Percentiles rank a stretch among this genome's conserved stretches.
Conservation (phyloP, 2,329 filamentous ascomycete genomes). For the Immersiporthe knoxdaviesiana region DNA sequence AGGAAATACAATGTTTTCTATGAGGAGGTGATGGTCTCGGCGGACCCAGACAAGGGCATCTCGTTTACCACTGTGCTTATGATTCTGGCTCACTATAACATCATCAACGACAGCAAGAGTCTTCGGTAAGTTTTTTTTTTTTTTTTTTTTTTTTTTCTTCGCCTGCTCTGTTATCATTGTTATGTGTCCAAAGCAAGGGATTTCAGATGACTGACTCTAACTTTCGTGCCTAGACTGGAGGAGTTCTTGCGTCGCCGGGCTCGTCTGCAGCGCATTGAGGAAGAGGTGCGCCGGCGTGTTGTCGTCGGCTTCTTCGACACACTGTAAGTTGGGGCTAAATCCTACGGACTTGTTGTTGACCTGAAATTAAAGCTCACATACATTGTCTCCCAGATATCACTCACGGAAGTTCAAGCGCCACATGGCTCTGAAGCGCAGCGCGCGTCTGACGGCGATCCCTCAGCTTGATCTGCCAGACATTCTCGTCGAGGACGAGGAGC, state of each 20-base stretch:
- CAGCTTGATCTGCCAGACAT: constrained; percentile 88
- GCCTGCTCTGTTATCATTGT: not conserved
- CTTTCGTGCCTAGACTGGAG: constrained; percentile 66
- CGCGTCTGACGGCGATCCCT: constrained; percentile 77
- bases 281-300: constrained; percentile 86
- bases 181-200: not conserved
- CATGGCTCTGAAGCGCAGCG: constrained; percentile 71
- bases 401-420: constrained; percentile 78
- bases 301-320: constrained; percentile 97
- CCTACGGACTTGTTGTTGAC: not conserved
- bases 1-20: constrained; percentile 92
- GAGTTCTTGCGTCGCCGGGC: constrained; percentile 92
- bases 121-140: constrained; percentile 72
- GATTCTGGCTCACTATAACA: constrained; percentile 97
- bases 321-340: constrained; percentile 57
- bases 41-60: constrained; percentile 86
- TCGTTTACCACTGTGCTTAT: constrained; percentile 91
- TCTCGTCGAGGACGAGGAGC: constrained; percentile 78
- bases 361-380: not conserved
- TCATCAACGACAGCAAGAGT: constrained; percentile 97
- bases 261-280: constrained; percentile 89
- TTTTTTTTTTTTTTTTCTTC: too few relatives aligned
- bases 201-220: constrained; percentile 36
- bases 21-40: constrained; percentile 92
- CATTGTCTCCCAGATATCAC: constrained; percentile 68